Evolutionary conservation across 306 rosid species (phyloP).

Genomic region (apple (Malus domestica)): DNA sequence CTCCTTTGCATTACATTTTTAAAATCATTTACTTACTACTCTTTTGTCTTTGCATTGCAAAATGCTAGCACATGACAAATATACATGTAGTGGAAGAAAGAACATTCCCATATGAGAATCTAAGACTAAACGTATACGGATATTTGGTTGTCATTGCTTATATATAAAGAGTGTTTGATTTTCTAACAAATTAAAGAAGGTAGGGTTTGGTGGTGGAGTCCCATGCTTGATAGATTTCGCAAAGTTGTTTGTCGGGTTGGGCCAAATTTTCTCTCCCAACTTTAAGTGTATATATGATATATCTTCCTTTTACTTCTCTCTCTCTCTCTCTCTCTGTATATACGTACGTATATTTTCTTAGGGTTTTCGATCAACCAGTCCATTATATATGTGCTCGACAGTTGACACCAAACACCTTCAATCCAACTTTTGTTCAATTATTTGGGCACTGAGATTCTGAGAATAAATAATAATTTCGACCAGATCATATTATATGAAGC

Average conservation of each 20-base stretch:
- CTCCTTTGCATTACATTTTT: not conserved
- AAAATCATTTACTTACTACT: not conserved
- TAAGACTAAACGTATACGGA: not conserved
- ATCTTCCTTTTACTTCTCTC: too few relatives aligned
- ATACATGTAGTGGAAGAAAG: not conserved
- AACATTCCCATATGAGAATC: not conserved
- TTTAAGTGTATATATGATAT: not conserved
- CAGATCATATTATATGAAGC: not conserved
- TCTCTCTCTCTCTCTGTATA: too few relatives aligned
- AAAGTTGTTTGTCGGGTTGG: constrained; percentile 50
- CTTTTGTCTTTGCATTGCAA: constrained; percentile 7
- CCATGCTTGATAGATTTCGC: constrained; percentile 16
- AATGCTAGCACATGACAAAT: constrained; percentile 23
- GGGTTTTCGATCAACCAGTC: not conserved
- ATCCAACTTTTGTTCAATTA: not conserved
- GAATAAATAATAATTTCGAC: not conserved
- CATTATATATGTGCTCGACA: not conserved
- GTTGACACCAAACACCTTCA: not conserved
- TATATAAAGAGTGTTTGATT: not conserved
- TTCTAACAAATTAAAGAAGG: constrained; percentile 12
- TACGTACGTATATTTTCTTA: not conserved
- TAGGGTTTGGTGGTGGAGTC: constrained; percentile 12
- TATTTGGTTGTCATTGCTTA: not conserved
- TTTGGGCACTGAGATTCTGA: constrained; percentile 7
- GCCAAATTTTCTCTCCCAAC: constrained; percentile 10